Percentiles rank a stretch among this genome's conserved stretches.
Conservation (phyloP, 441 rosid species). For the Metrosideros polymorpha region DNA sequence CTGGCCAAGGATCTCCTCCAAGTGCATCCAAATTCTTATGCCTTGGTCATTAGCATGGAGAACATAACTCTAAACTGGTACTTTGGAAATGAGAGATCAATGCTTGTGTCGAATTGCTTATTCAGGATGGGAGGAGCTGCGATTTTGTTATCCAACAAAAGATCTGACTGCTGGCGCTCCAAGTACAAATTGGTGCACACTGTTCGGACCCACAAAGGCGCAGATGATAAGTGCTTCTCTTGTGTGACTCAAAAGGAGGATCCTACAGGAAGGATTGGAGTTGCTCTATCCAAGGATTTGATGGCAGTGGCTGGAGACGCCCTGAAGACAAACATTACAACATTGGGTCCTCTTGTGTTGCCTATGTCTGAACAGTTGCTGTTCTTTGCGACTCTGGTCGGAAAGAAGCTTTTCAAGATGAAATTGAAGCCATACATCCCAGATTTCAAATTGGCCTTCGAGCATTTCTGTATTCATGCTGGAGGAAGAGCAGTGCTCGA, state of each 20-base stretch:
- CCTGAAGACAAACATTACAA: conserved; percentile 36
- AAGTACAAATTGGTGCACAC: conserved; percentile 21
- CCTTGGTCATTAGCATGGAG: conserved; percentile 33
- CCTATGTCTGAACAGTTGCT: conserved; percentile 47
- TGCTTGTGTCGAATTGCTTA: conserved; percentile 18
- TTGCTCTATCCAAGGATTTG: conserved; percentile 31
- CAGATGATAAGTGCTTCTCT: conserved; percentile 11
- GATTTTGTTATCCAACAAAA: conserved; percentile 25
- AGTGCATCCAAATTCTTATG: conserved; percentile 33
- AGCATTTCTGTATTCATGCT: conserved; percentile 47
- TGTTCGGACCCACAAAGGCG: conserved; percentile 23
- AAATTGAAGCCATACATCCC: conserved; percentile 39
- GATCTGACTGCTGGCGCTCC: conserved; percentile 6
- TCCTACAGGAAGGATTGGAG: conserved; percentile 11
- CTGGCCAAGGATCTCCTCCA: conserved; percentile 35
- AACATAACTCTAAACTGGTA: conserved; percentile 23
- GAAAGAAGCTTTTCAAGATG: conserved; percentile 20
- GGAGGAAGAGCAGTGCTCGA: conserved; percentile 42
- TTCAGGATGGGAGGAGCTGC: conserved; percentile 42
- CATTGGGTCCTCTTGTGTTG: conserved; percentile 40
- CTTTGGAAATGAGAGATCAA: conserved; percentile 26
- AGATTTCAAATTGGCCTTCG: conserved; percentile 41
- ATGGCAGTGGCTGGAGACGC: conserved; percentile 45
- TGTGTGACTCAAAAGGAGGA: conserved; percentile 19
- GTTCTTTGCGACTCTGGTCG: conserved; percentile 20